phyloP scores from a whole-genome alignment of 2,329 filamentous ascomycete species.

The Acarospora socialis region DNA sequence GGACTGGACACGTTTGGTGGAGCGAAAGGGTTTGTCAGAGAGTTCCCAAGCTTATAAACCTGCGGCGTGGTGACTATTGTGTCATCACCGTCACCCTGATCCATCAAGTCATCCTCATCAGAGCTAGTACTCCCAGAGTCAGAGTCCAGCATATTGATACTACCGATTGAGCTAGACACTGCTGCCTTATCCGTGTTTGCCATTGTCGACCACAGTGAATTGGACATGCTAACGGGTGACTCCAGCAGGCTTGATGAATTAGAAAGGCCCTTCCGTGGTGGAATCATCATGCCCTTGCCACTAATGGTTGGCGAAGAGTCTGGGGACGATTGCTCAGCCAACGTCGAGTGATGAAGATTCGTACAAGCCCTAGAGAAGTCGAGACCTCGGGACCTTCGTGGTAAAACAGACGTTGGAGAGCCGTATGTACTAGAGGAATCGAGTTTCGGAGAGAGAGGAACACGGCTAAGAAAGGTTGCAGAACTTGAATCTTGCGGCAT shows the following conservation, averaged over 20 bases:
- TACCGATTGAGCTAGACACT: constrained; percentile 69
- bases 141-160: constrained; percentile 62
- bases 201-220: constrained; percentile 56
- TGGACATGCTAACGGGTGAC: constrained; percentile 46
- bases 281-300: constrained; percentile 49
- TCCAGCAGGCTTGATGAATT: constrained; percentile 35
- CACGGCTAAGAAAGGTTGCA: constrained; percentile 40
- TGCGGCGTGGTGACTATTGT: constrained; percentile 63
- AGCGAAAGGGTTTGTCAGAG: constrained; percentile 29
- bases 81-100: constrained; percentile 25
- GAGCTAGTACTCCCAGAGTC: constrained; percentile 62
- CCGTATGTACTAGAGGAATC: constrained; percentile 75
- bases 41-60: constrained; percentile 42
- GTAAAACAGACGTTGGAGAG: constrained; percentile 65
- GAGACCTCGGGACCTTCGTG: constrained; percentile 73
- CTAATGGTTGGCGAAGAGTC: constrained; percentile 81
- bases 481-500: constrained; percentile 38
- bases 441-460: constrained; percentile 70
- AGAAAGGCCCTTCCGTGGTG: constrained; percentile 32
- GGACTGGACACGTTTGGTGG: constrained; percentile 36
- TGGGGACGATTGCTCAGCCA: constrained; percentile 75
- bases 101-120: constrained; percentile 52
- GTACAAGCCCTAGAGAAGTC: constrained; percentile 91
- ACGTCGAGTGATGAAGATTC: constrained; percentile 85
- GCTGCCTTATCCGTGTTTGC: constrained; percentile 54